Percentiles rank a stretch among this genome's conserved stretches.
phyloP scores from a whole-genome alignment of 2,329 filamentous ascomycete genomes.

The Fusarium temperatum region DNA sequence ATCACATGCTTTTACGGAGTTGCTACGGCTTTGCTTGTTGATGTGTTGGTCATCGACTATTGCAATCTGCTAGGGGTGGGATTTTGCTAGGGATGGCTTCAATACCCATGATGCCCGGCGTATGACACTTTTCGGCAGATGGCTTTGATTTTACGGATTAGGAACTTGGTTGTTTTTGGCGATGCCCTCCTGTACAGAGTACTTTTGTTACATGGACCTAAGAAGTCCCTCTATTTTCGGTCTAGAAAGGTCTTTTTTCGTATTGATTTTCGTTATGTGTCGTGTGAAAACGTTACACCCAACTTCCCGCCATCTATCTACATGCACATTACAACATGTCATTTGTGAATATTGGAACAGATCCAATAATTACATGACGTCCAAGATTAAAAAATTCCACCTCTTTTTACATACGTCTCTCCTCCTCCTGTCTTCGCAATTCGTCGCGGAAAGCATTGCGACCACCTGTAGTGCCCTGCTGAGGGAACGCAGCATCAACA shows the following conservation, averaged over 20 bases:
- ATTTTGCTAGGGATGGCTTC: slow-evolving; percentile 27
- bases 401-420: slow-evolving; percentile 44
- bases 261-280: slow-evolving; percentile 39
- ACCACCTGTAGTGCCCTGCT: slow-evolving; percentile 47
- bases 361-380: not conserved
- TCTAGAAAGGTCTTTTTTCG: slow-evolving; percentile 31
- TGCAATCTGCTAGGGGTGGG: slow-evolving; percentile 22
- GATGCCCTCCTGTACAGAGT: not conserved
- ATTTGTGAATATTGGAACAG: slow-evolving; percentile 16
- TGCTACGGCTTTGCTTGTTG: slow-evolving; percentile 5
- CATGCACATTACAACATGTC: slow-evolving; percentile 12
- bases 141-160: slow-evolving; percentile 13
- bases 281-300: slow-evolving; percentile 35
- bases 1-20: slow-evolving; percentile 22
- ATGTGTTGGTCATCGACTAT: not conserved
- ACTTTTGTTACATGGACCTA: not conserved
- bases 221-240: not conserved
- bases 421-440: slow-evolving; percentile 56
- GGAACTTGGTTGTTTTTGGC: not conserved
- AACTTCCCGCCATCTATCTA: slow-evolving; percentile 18
- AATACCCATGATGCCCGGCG: slow-evolving; percentile 39
- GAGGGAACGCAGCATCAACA: slow-evolving; percentile 53
- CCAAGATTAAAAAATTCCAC: not conserved
- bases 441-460: slow-evolving; percentile 61
- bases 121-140: slow-evolving; percentile 28